Base-by-base conservation (phyloP, 441 rosid species). In the Cnidoscolus chayamansa region DNA sequence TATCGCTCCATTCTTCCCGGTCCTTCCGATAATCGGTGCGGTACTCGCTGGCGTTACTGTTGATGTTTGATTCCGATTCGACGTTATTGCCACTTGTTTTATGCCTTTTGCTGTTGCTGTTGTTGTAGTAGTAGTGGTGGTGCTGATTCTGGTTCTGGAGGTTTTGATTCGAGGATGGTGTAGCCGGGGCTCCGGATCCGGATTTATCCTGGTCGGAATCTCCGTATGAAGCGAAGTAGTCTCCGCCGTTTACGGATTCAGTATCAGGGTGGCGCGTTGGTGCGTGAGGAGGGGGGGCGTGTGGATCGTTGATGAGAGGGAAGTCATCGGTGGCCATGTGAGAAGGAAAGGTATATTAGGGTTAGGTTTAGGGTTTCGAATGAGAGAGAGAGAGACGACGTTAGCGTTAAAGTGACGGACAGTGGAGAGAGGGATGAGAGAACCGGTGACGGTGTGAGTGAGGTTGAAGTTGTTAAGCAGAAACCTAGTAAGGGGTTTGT, bases 1-100 rank as follows among this genome's bases (percentile, higher is more conserved):
- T 82, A 49, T 93, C 97, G 77, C 91, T 89, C 98, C 98, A 93
- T 81, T 93, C 96, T 77, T 93, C 98, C 45, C 97, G 74, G 43
- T 91, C 96, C 84, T 93, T 93, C 78, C 93, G 74, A 54, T 81
- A 84, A 70, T 81, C 76, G 4, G 58, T 17, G 20, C 82, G 71
- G 60, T 66, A 80, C 10, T 69, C 80, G 73, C 20, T 7, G 31
- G 61, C 53, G 63, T 11, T 67, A 45, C 67, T 67, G 25, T 68
- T 78, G 16, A 77, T 77, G 40, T 72, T 83, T 73, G 54, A 15
- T 65, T 73, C 80, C 17, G 76, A 48, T 56, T 72, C 73, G 25
- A 13, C 63, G 32, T 20, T 30, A 48, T 10, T 73, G 62, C 54
- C 69, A 60, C 57, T 72, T 15, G 73, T 67, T 50, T 70, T 82